These are phyloP conservation scores for Fusarium denticulatum DNA, from an alignment of 2,329 filamentous ascomycete genomes.

Conservation along the genomic window DNA sequence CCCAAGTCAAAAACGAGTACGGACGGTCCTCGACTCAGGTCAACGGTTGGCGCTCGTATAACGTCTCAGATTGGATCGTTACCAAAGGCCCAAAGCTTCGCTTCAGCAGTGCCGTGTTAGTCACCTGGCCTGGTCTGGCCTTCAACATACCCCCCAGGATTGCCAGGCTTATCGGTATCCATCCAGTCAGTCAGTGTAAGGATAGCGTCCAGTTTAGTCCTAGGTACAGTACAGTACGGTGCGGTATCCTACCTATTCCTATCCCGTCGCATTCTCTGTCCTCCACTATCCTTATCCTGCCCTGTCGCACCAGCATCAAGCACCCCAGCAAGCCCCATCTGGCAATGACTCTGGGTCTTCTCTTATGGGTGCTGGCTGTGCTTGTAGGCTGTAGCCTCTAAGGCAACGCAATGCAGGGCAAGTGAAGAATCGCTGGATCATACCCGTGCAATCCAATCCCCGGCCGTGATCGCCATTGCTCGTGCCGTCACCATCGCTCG, in stretches of 20 bases:
- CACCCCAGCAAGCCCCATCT: conserved; percentile 26
- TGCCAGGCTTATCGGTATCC: conserved; percentile 7
- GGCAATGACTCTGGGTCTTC: conserved; percentile 1
- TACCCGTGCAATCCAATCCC: conserved; percentile 22
- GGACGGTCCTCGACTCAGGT: conserved; percentile 23
- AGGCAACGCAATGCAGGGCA: not conserved
- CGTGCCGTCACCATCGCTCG: conserved; percentile 33
- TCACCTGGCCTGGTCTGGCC: conserved; percentile 37
- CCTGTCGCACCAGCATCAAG: conserved; percentile 32
- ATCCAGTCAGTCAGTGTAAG: conserved; percentile 6
- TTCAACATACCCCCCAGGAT: conserved; percentile 6
- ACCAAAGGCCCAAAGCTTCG: conserved; percentile 27
- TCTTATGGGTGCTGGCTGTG: conserved; percentile 3
- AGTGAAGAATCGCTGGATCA: conserved; percentile 31
- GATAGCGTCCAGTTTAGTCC: not conserved
- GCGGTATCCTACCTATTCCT: conserved; percentile 9
- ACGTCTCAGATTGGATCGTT: conserved; percentile 26
- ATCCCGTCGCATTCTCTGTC: conserved; percentile 24
- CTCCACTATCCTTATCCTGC: conserved; percentile 27
- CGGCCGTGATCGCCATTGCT: conserved; percentile 35
- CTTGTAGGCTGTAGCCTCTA: conserved; percentile 16
- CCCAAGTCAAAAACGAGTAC: not conserved
- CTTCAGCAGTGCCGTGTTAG: conserved; percentile 36
- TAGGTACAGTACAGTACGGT: conserved; percentile 6
- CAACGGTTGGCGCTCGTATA: conserved; percentile 38